Evolutionary conservation across 2,329 filamentous ascomycete species (phyloP).

Genomic region (Microsporum ferrugineum): DNA sequence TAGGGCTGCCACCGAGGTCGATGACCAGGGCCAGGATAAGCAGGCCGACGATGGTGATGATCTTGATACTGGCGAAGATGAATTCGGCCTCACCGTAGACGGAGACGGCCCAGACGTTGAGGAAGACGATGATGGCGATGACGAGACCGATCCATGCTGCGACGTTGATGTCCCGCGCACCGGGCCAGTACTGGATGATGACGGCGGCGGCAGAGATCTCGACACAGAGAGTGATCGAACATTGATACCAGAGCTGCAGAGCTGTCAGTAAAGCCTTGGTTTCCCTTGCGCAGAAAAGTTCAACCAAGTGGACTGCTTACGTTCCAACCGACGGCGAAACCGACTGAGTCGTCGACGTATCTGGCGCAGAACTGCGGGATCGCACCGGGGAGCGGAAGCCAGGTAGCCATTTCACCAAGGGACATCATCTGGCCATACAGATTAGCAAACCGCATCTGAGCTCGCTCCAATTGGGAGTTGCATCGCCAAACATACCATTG

Average conservation of each 20-base stretch:
- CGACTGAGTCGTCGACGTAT: slow-evolving; percentile 39
- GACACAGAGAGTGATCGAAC: slow-evolving; percentile 30
- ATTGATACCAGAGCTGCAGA: slow-evolving; percentile 24
- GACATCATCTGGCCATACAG: slow-evolving; percentile 25
- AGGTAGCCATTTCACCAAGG: slow-evolving; percentile 40
- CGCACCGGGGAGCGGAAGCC: slow-evolving; percentile 39
- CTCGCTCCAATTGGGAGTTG: not conserved
- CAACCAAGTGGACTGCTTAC: slow-evolving; percentile 45
- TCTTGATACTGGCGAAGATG: slow-evolving; percentile 42
- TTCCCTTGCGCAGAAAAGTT: not conserved
- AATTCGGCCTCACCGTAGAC: slow-evolving; percentile 44
- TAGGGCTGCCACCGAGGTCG: slow-evolving; percentile 50
- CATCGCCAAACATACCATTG: slow-evolving; percentile 23
- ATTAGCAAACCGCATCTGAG: not conserved
- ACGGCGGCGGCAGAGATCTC: slow-evolving; percentile 55
- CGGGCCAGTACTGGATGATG: slow-evolving; percentile 51
- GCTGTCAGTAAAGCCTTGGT: too few relatives aligned
- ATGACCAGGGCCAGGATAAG: slow-evolving; percentile 44
- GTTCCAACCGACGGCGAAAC: slow-evolving; percentile 40
- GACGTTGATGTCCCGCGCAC: slow-evolving; percentile 26
- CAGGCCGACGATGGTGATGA: slow-evolving; percentile 38
- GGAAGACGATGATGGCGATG: slow-evolving; percentile 48
- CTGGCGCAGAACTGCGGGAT: slow-evolving; percentile 36
- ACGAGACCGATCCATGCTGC: slow-evolving; percentile 39
- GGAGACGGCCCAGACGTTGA: slow-evolving; percentile 47